Base-by-base conservation (phyloP, 805 yeast species). In the Zygoascus ofunaensis region DNA sequence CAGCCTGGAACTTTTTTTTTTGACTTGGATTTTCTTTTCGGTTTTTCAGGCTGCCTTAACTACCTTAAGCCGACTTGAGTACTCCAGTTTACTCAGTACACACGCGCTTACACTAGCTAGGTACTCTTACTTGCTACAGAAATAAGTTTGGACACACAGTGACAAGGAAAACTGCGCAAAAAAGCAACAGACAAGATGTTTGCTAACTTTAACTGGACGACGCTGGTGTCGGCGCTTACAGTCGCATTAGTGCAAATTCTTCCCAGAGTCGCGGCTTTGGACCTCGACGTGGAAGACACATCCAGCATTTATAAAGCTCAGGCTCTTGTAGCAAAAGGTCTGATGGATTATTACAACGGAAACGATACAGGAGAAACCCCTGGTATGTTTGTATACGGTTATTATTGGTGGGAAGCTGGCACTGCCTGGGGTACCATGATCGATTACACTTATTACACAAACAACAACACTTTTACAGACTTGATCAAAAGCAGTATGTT, bases 391-490 rank as follows among this genome's bases (percentile, higher is more conserved):
- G 67, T 74, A 10, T 53, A 63, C 52, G 94, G 94, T 2, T 84
- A 84, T 70, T 84, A 83, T 66, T 84, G 94, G 94, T 84, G 94
- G 94, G 84, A 82, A 64, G 87, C 92, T 24, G 94, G 94, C 53
- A 92, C 84, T 45, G 87, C 82, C 1, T 72, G 64, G 64, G 62
- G 62, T 21, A 44, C 58, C 23, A 41, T 87, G 92, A 87, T 90
- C 33, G 95, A 87, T 61, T 83, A 79, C 58, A 74, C 84, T 69
- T 77, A 65, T 54, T 74, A 77, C 55, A 82, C 90, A 62, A 82
- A 72, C 55, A 77, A 74, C 44, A 66, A 69, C 2, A 82, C 92
- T 62, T 83, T 72, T 55, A 77, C 73, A 44, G 66, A 69, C 1
- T 45, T 74, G 15, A 68, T 87, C 47, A 73, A 73, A 55, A 66